phyloP scores from a whole-genome alignment of 129 eudicot genomes.

The Arctium minus region DNA sequence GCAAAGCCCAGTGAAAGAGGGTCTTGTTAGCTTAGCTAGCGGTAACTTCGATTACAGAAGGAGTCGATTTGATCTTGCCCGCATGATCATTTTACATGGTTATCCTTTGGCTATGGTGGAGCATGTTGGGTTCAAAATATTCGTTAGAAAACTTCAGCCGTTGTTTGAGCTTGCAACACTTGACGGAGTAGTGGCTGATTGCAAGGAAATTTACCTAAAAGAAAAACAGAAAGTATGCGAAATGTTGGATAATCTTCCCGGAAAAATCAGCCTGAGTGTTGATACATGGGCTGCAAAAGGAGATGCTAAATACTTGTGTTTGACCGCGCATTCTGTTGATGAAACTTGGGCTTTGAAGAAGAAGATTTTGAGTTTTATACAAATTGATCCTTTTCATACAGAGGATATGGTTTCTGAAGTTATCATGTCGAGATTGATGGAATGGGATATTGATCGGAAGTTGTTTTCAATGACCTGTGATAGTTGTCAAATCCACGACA shows the following conservation, averaged over 20 bases:
- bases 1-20: conserved; percentile 46
- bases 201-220: conserved; percentile 59
- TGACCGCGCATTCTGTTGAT: conserved; percentile 85
- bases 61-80: conserved; percentile 78
- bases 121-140: conserved; percentile 66
- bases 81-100: conserved; percentile 93
- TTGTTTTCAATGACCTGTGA: conserved; percentile 81
- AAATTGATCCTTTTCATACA: conserved; percentile 62
- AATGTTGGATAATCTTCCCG: conserved; percentile 68
- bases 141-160: conserved; percentile 91
- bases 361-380: conserved; percentile 64
- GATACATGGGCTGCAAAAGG: conserved; percentile 64
- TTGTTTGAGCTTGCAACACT: conserved; percentile 70
- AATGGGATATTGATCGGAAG: conserved; percentile 90
- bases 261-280: conserved; percentile 69
- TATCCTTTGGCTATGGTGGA: conserved; percentile 85
- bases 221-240: conserved; percentile 78
- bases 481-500: conserved; percentile 48
- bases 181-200: conserved; percentile 66
- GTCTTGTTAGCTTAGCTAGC: conserved; percentile 18
- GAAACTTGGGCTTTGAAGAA: conserved; percentile 63
- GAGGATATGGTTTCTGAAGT: conserved; percentile 64
- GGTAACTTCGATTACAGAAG: conserved; percentile 60
- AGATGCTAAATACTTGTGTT: conserved; percentile 52
- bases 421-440: conserved; percentile 67